Evolutionary conservation across 345 rosid genomes (phyloP), one percentile per base, ranked within the genome.

Genomic region (Xanthoceras sorbifolium): DNA sequence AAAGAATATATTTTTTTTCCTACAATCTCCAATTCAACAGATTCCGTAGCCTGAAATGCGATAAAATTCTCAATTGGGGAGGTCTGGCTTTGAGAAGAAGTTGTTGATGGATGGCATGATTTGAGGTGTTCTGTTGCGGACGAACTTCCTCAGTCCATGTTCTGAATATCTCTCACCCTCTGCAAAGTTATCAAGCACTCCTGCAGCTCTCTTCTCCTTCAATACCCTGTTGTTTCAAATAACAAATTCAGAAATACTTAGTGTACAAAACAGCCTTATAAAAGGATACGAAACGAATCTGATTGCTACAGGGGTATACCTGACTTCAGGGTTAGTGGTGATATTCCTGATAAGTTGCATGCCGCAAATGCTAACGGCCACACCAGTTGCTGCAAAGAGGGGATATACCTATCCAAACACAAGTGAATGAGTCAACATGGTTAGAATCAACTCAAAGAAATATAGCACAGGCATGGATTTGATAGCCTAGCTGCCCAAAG

Each of bases 131-230:
- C 22, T 87, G 0, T 67, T 69, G 29, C 81, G 87, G 34, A 87
- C 82, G 40, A 29, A 90, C 82, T 79, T 89, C 85, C 92, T 86
- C 17, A 87, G 63, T 10, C 64, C 81, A 59, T 89, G 90, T 80
- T 89, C 87, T 67, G 77, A 64, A 78, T 90, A 90, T 70, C 59
- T 90, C 82, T 89, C 80, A 10, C 94, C 94, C 59, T 89, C 94
- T 12, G 46, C 88, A 61, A 78, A 83, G 84, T 87, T 88, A 0
- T 88, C 88, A 11, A 90, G 88, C 42, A 88, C 74, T 74, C 93
- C 93, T 4, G 91, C 89, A 3, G 84, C 76, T 72, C 91, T 88
- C 50, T 84, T 83, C 80, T 88, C 88, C 59, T 88, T 90, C 40
- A 75, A 78, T 17, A 82, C 84, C 83, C 87, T 82, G 84, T 57